A percentile compares a stretch with the other conserved stretches of the same genome.
phyloP scores from a whole-genome alignment of 2,329 filamentous ascomycete genomes.

The Elsinoe ampelina region DNA sequence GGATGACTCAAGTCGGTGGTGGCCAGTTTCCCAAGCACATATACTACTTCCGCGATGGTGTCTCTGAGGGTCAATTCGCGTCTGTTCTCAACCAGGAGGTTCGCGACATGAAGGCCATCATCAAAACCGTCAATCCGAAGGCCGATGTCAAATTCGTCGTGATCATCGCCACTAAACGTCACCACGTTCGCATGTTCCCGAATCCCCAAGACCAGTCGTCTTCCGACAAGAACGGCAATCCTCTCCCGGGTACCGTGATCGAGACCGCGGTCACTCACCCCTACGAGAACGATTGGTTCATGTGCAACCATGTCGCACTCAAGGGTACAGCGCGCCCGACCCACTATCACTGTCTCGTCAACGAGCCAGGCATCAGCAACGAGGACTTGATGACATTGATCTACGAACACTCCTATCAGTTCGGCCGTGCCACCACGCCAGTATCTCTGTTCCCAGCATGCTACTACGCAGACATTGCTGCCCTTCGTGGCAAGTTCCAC shows the following conservation, averaged over 20 bases:
- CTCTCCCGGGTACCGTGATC: constrained; percentile 76
- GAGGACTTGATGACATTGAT: constrained; percentile 76
- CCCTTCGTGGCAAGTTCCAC: constrained; percentile 69
- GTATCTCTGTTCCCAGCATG: constrained; percentile 82
- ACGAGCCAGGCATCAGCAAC: constrained; percentile 61
- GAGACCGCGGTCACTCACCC: constrained; percentile 87
- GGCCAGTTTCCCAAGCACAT: constrained; percentile 59
- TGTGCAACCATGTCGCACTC: constrained; percentile 66
- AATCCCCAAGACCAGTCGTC: constrained; percentile 39
- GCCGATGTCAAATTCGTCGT: constrained; percentile 63
- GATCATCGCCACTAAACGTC: constrained; percentile 83
- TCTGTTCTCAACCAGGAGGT: constrained; percentile 76
- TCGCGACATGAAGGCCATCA: constrained; percentile 52
- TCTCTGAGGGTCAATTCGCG: constrained; percentile 75
- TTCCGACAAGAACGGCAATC: constrained; percentile 68
- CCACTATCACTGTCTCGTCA: constrained; percentile 72
- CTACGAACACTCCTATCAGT: constrained; percentile 92
- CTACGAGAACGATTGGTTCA: constrained; percentile 80
- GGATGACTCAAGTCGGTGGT: constrained; percentile 48
- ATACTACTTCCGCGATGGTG: constrained; percentile 89
- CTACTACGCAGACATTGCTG: constrained; percentile 91
- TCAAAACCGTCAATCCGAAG: constrained; percentile 27
- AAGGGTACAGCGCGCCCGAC: constrained; percentile 90
- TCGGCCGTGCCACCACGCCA: constrained; percentile 81
- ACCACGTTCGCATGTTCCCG: constrained; percentile 90